A percentile compares a stretch with the other conserved stretches of the same genome.
Evolutionary conservation across 2,329 filamentous ascomycete genomes (phyloP).

Genomic region (Microdochium nivale): DNA sequence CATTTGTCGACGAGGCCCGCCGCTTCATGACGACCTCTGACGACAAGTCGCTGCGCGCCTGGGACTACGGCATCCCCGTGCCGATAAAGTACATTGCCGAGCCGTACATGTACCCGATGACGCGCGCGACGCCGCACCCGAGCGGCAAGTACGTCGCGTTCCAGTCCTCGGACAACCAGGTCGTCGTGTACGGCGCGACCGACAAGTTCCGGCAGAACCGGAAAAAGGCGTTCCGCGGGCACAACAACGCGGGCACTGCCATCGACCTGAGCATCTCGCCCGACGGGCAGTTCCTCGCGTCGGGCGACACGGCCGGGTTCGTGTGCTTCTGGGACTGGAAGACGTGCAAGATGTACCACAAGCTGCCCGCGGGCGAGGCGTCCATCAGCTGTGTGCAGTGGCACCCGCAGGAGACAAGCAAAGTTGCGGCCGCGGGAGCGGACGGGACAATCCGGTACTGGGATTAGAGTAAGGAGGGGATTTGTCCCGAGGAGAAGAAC

Average conservation of each 20-base stretch:
- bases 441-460: conserved; percentile 87
- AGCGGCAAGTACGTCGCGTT: conserved; percentile 91
- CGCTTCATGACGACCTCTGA: conserved; percentile 98
- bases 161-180: conserved; percentile 91
- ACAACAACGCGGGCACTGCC: conserved; percentile 91
- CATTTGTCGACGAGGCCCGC: conserved; percentile 87
- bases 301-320: conserved; percentile 79
- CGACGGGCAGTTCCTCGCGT: conserved; percentile 84
- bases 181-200: conserved; percentile 87
- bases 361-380: conserved; percentile 76
- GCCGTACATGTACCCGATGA: conserved; percentile 96
- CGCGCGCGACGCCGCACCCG: conserved; percentile 74
- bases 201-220: conserved; percentile 96
- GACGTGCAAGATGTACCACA: conserved; percentile 98
- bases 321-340: conserved; percentile 99
- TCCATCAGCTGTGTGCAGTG: conserved; percentile 83
- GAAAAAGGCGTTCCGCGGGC: conserved; percentile 92
- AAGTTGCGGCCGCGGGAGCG: conserved; percentile 82
- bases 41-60: conserved; percentile 90
- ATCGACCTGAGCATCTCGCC: conserved; percentile 84
- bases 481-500: no score
- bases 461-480: conserved; percentile 50
- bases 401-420: conserved; percentile 96
- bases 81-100: conserved; percentile 98
- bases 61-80: conserved; percentile 98